Conservation (phyloP, 345 rosid species). For the Heritiera fomes region DNA sequence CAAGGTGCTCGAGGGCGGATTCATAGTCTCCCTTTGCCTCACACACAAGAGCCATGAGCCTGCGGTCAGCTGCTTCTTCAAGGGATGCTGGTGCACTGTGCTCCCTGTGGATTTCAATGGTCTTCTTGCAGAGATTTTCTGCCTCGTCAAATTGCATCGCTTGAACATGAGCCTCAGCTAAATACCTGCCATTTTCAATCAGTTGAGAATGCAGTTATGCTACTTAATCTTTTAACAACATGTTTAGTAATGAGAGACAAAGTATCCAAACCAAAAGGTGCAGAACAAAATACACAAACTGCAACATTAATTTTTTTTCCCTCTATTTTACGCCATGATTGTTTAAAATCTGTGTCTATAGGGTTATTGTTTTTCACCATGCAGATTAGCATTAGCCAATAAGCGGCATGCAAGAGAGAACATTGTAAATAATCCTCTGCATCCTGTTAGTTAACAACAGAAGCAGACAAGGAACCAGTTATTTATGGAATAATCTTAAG, state of each 20-base stretch:
- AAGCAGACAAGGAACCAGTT: neutral
- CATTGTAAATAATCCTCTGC: neutral
- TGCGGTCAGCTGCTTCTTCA: constrained; percentile 59
- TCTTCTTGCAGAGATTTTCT: constrained; percentile 44
- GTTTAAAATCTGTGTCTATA: neutral
- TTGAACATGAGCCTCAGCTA: constrained; percentile 60
- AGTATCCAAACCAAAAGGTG: neutral
- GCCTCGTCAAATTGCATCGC: constrained; percentile 62
- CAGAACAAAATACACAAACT: neutral
- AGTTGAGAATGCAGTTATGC: neutral
- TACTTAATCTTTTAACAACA: neutral
- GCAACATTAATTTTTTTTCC: neutral
- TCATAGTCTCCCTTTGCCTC: constrained; percentile 59
- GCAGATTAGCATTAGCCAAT: neutral
- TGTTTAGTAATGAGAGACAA: neutral
- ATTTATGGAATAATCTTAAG: neutral
- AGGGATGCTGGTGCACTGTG: constrained; percentile 49
- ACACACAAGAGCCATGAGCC: constrained; percentile 48
- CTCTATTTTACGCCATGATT: neutral
- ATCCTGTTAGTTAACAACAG: constrained; percentile 6
- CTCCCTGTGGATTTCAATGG: constrained; percentile 51
- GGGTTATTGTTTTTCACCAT: neutral
- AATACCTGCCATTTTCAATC: constrained; percentile 38
- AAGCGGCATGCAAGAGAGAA: neutral
- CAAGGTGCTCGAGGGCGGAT: constrained; percentile 53